phyloP scores from a whole-genome alignment of 371 early-diverging fungal species.

The Mucor circinelloides region DNA sequence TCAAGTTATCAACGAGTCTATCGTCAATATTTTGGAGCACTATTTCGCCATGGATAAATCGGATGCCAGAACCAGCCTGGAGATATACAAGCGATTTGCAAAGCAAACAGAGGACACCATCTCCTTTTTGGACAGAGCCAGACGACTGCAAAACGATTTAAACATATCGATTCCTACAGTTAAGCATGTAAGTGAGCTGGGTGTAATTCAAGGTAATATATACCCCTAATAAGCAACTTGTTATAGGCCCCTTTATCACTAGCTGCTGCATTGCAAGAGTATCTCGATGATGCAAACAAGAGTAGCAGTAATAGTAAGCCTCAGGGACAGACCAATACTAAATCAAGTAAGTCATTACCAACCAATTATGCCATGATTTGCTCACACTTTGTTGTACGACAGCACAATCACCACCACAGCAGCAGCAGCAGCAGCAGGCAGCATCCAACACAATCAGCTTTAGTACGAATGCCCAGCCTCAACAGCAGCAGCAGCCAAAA shows the following conservation, averaged over 20 bases:
- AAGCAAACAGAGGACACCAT: constrained; percentile 79
- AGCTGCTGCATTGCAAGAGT: constrained; percentile 86
- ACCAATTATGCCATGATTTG: neutral
- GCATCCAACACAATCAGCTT: constrained; percentile 2
- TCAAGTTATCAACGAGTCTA: constrained; percentile 89
- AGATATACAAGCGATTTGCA: constrained; percentile 89
- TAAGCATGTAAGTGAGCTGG: constrained; percentile 68
- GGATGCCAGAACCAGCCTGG: constrained; percentile 80
- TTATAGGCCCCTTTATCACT: constrained; percentile 52
- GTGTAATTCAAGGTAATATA: neutral
- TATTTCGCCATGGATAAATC: constrained; percentile 88
- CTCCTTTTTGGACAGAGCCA: constrained; percentile 80
- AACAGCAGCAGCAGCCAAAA: constrained; percentile 38
- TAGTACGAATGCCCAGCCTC: constrained; percentile 9
- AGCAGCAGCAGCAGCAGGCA: constrained; percentile 12
- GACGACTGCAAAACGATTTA: constrained; percentile 68
- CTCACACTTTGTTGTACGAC: neutral
- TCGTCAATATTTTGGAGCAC: constrained; percentile 82
- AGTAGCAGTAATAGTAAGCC: neutral
- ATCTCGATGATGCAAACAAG: constrained; percentile 47
- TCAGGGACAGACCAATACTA: neutral
- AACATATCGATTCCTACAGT: constrained; percentile 81
- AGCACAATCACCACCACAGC: neutral
- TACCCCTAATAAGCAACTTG: neutral
- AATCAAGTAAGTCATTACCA: neutral